Conservation (phyloP, 192 early-diverging fungal genomes). For the Phycomyces blakesleeanus region DNA sequence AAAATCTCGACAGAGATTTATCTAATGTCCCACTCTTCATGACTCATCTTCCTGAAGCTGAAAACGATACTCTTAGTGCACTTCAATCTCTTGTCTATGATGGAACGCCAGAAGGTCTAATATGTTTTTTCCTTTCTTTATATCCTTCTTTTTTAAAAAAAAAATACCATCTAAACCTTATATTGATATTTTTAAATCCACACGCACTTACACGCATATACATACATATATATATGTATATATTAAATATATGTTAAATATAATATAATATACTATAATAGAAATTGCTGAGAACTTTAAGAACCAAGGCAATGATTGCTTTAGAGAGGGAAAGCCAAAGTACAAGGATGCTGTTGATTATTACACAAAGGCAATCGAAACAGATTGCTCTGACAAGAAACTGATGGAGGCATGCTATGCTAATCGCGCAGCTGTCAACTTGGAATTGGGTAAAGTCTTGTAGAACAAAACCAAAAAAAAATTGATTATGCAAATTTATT, state of each 20-base stretch:
- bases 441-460: conserved; percentile 81
- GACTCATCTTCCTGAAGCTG: conserved; percentile 66
- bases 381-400: conserved; percentile 63
- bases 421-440: conserved; percentile 90
- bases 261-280: too few species aligned
- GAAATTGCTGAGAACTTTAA: conserved; percentile 90
- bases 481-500: too few species aligned
- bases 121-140: neutral
- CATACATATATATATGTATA: neutral
- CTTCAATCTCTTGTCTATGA: conserved; percentile 85
- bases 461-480: too few species aligned
- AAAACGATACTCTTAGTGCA: conserved; percentile 75
- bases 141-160: too few species aligned
- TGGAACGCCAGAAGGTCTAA: conserved; percentile 84
- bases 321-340: conserved; percentile 59
- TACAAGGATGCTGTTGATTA: conserved; percentile 77
- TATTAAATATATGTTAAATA: too few species aligned
- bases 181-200: too few species aligned
- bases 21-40: conserved; percentile 94
- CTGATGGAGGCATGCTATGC: conserved; percentile 78
- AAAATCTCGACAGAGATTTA: conserved; percentile 56
- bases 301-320: conserved; percentile 92
- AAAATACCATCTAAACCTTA: too few species aligned
- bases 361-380: conserved; percentile 86
- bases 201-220: too few species aligned